A percentile compares a stretch with the other conserved stretches of the same genome.
These are phyloP conservation scores for Syzygium grande DNA, from an alignment of 345 rosid genomes.

Conservation along the genomic window DNA sequence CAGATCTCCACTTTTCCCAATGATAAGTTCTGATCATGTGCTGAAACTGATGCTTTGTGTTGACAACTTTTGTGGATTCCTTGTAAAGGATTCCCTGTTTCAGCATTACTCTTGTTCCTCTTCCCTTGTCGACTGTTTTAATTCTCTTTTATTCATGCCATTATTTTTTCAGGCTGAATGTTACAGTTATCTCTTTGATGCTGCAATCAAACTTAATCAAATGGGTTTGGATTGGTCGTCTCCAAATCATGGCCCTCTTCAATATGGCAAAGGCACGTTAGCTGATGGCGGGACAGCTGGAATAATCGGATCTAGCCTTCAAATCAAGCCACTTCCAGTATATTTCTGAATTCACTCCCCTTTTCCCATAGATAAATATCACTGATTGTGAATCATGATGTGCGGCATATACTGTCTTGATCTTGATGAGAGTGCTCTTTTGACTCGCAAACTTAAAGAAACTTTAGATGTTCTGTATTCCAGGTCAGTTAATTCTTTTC, in stretches of 20 bases:
- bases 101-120: not conserved
- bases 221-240: slow-evolving; percentile 67
- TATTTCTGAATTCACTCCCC: not conserved
- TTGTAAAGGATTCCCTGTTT: not conserved
- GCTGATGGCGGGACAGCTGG: slow-evolving; percentile 25
- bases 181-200: slow-evolving; percentile 88
- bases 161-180: slow-evolving; percentile 65
- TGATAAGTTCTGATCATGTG: not conserved
- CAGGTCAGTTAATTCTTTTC: not conserved
- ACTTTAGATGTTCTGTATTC: not conserved
- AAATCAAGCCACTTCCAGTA: slow-evolving; percentile 33
- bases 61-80: not conserved
- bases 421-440: not conserved
- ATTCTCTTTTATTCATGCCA: not conserved
- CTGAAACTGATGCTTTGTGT: not conserved
- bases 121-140: not conserved
- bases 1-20: not conserved
- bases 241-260: slow-evolving; percentile 66
- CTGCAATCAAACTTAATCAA: slow-evolving; percentile 88
- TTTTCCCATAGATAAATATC: not conserved
- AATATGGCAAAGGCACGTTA: slow-evolving; percentile 24
- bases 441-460: not conserved
- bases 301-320: slow-evolving; percentile 29
- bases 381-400: not conserved
- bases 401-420: not conserved